A percentile compares a stretch with the other conserved stretches of the same genome.
These are phyloP conservation scores for Pythium apleroticum DNA, from an alignment of 352 stramenopile species.

Conservation along the genomic window DNA sequence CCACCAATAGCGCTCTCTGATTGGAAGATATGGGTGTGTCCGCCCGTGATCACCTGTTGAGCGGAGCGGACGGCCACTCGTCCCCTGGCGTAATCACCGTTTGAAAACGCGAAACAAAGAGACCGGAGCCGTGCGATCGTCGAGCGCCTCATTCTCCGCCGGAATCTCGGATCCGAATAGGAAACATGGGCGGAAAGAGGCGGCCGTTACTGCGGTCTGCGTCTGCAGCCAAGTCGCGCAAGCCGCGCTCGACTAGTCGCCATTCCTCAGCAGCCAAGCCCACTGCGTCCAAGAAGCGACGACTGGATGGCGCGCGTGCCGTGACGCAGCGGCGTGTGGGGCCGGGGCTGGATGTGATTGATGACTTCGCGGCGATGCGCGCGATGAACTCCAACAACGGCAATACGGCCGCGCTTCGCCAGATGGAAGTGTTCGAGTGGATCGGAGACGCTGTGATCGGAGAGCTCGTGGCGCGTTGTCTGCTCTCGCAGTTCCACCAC, in stretches of 20 bases:
- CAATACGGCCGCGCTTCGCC: constrained; percentile 12
- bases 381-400: constrained; percentile 23
- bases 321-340: constrained; percentile 3
- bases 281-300: constrained; percentile 19
- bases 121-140: background rate
- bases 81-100: background rate
- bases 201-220: background rate
- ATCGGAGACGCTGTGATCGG: constrained; percentile 72
- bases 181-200: constrained; percentile 18
- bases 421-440: constrained; percentile 72
- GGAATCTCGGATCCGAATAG: background rate
- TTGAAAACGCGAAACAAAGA: background rate
- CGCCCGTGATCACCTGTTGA: background rate
- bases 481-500: constrained; percentile 64
- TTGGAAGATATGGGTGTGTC: background rate
- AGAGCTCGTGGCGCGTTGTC: constrained; percentile 61
- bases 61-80: background rate
- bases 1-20: background rate
- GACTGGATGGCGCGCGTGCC: constrained; percentile 2
- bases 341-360: constrained; percentile 22
- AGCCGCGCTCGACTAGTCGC: background rate
- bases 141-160: background rate
- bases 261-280: background rate
- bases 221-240: constrained; percentile 10
- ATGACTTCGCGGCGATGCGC: constrained; percentile 29